phyloP scores from a whole-genome alignment of 495 filamentous ascomycete genomes.

The Daldinia vernicosa region DNA sequence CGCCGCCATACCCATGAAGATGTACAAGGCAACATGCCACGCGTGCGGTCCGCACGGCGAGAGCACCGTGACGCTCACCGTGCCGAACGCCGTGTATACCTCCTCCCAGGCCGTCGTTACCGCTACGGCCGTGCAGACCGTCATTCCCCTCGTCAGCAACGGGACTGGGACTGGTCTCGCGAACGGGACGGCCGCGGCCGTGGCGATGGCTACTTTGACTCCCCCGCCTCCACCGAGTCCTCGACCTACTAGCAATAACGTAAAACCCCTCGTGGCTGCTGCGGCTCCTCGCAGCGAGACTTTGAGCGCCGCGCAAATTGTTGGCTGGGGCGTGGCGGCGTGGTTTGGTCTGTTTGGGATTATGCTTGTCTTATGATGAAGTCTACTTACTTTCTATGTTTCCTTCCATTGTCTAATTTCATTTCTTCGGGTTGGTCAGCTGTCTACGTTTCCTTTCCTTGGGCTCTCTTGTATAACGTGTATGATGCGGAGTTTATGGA shows the following conservation, averaged over 20 bases:
- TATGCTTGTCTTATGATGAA: slow-evolving; percentile 25
- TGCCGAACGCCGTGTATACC: slow-evolving; percentile 23
- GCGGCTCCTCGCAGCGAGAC: slow-evolving; percentile 1
- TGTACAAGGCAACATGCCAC: slow-evolving; percentile 25
- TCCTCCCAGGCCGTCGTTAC: slow-evolving; percentile 19
- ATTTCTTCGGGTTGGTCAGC: not conserved
- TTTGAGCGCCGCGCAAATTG: not conserved
- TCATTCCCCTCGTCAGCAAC: slow-evolving; percentile 29
- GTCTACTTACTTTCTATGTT: not conserved
- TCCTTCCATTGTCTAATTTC: not conserved
- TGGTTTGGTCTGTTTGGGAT: slow-evolving; percentile 32
- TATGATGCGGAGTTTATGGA: not conserved
- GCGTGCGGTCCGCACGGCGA: slow-evolving; percentile 38
- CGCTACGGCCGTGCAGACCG: slow-evolving; percentile 36
- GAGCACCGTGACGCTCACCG: slow-evolving; percentile 38
- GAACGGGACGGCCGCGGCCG: not conserved
- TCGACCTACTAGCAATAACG: not conserved
- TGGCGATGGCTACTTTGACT: not conserved
- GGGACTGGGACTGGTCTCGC: not conserved
- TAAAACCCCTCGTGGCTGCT: not conserved
- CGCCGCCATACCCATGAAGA: slow-evolving; percentile 37
- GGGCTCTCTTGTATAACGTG: slow-evolving; percentile 11
- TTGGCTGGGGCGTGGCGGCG: slow-evolving; percentile 22
- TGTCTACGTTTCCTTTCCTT: not conserved
- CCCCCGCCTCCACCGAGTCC: not conserved